phyloP scores from a whole-genome alignment of 2,329 filamentous ascomycete genomes.

The Aspergillus neoniger region DNA sequence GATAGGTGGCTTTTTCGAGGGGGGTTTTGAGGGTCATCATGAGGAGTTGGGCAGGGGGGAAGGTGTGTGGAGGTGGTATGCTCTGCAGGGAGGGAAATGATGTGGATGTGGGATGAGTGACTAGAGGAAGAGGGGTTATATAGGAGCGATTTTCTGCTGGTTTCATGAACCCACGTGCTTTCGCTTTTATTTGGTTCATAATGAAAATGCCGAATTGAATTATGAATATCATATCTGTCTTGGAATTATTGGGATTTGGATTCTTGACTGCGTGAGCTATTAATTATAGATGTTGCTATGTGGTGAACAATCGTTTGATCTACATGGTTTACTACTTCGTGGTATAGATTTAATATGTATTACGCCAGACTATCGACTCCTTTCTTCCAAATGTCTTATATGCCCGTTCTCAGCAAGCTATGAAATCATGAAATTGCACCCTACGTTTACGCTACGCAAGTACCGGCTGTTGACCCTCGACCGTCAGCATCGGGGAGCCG shows the following conservation, averaged over 20 bases:
- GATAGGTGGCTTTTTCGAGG: constrained; percentile 19
- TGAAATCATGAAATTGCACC: not conserved
- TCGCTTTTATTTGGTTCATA: not conserved
- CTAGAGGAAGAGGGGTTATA: not conserved
- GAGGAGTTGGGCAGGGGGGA: not conserved
- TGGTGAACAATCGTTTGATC: too few relatives aligned
- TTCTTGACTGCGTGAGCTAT: too few relatives aligned
- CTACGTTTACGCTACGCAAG: not conserved
- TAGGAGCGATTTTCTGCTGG: not conserved
- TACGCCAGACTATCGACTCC: not conserved
- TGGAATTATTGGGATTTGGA: too few relatives aligned
- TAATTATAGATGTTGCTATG: too few relatives aligned
- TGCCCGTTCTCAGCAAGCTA: too few relatives aligned
- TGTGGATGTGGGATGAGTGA: not conserved
- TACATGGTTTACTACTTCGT: too few relatives aligned
- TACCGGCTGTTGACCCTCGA: constrained; percentile 24
- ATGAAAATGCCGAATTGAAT: too few relatives aligned
- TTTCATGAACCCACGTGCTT: not conserved
- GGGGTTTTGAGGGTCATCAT: constrained; percentile 18
- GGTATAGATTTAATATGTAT: too few relatives aligned
- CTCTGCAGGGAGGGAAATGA: not conserved
- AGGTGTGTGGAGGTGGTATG: not conserved
- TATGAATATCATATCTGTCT: too few relatives aligned
- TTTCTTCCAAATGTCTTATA: not conserved
- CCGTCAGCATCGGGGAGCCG: constrained; percentile 43